Conservation (phyloP, 2,329 filamentous ascomycete genomes). For the Graphiopsis chlorocephala region DNA sequence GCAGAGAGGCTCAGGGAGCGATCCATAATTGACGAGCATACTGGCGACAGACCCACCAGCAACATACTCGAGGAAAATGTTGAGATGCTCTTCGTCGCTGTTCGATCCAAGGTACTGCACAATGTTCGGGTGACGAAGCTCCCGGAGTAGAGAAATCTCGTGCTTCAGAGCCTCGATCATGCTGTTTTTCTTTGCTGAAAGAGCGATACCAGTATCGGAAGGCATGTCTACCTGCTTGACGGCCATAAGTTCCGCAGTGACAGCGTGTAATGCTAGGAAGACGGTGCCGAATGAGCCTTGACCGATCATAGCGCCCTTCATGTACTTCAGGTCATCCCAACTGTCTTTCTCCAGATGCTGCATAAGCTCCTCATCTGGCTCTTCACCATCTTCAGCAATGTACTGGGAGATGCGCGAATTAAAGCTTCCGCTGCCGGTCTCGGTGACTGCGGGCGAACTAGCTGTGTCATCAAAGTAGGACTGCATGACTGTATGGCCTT, state of each 20-base stretch:
- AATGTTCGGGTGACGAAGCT: conserved; percentile 93
- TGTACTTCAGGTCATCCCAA: conserved; percentile 97
- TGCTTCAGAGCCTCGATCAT: conserved; percentile 98
- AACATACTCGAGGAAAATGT: conserved; percentile 99
- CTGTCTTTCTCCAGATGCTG: conserved; percentile 90
- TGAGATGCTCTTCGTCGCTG: conserved; percentile 84
- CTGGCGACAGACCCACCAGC: conserved; percentile 95
- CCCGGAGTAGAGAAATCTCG: conserved; percentile 89
- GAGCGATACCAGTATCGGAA: conserved; percentile 70
- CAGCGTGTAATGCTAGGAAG: conserved; percentile 88
- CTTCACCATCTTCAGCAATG: conserved; percentile 86
- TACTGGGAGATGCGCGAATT: conserved; percentile 81
- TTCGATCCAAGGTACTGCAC: conserved; percentile 97
- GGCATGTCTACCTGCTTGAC: conserved; percentile 97
- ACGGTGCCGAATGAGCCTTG: conserved; percentile 96
- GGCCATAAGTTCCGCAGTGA: conserved; percentile 94
- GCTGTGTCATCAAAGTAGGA: conserved; percentile 84
- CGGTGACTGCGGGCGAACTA: conserved; percentile 59
- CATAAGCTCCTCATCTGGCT: conserved; percentile 81
- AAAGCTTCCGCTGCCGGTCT: conserved; percentile 57
- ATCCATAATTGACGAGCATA: conserved; percentile 98
- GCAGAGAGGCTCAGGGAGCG: conserved; percentile 86
- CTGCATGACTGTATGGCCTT: conserved; percentile 63
- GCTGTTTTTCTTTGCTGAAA: conserved; percentile 88
- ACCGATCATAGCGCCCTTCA: conserved; percentile 96